These are phyloP conservation scores for Kwoniella dejecticola DNA, from an alignment of 768 basidiomycete species.

Conservation along the genomic window DNA sequence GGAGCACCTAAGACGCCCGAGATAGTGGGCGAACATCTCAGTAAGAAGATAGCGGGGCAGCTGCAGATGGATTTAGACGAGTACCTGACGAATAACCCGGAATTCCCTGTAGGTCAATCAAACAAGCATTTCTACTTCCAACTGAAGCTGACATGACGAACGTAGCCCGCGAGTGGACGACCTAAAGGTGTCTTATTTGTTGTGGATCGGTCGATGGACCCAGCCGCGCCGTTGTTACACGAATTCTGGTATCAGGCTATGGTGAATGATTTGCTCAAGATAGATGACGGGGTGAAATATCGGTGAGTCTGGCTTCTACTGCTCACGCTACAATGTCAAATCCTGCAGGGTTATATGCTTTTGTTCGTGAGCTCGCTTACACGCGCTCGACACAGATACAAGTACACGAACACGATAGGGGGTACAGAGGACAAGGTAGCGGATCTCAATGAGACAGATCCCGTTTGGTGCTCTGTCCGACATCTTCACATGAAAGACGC, in stretches of 20 bases:
- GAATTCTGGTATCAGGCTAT: constrained; percentile 99
- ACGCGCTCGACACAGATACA: constrained; percentile 64
- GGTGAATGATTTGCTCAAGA: constrained; percentile 89
- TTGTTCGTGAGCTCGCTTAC: background rate
- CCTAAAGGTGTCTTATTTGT: constrained; percentile 81
- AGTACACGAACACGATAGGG: constrained; percentile 84
- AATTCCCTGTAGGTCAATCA: constrained; percentile 72
- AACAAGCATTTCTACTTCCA: background rate
- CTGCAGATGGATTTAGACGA: constrained; percentile 84
- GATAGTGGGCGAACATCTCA: constrained; percentile 73
- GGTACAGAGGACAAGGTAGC: constrained; percentile 85
- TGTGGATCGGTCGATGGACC: constrained; percentile 96
- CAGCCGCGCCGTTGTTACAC: constrained; percentile 83
- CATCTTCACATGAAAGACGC: constrained; percentile 99
- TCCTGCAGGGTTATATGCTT: background rate
- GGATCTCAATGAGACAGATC: constrained; percentile 79
- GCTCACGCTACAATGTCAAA: background rate
- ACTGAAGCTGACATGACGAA: constrained; percentile 11
- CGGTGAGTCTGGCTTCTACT: constrained; percentile 62
- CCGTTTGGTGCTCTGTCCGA: constrained; percentile 86
- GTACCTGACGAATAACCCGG: constrained; percentile 77
- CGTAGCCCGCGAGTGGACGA: constrained; percentile 58
- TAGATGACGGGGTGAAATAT: constrained; percentile 83
- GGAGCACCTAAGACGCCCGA: constrained; percentile 27
- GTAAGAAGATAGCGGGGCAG: constrained; percentile 79